Percentiles rank a stretch among this genome's conserved stretches.
Evolutionary conservation across 345 rosid genomes (phyloP).

Genomic region (Kernera saxatilis): DNA sequence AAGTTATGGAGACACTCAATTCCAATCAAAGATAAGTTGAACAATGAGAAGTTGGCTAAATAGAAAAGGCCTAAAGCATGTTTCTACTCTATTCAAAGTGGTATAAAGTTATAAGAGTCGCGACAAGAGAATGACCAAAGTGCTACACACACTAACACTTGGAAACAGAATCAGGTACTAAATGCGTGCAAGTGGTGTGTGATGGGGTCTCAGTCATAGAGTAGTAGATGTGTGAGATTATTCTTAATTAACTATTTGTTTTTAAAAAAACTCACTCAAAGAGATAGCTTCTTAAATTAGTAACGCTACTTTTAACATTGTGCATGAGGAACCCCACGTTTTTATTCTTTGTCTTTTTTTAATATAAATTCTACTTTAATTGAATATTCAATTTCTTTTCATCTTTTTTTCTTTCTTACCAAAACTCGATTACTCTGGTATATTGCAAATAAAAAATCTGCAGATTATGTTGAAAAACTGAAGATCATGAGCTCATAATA

Average conservation of each 20-base stretch:
- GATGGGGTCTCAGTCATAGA: conserved; percentile 14
- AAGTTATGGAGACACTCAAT: conserved; percentile 38
- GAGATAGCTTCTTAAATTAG: conserved; percentile 8
- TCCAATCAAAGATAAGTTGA: conserved; percentile 60
- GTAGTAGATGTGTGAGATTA: conserved; percentile 23
- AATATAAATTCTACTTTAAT: not conserved
- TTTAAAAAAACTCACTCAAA: not conserved
- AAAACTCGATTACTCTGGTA: not conserved
- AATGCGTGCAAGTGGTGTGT: conserved; percentile 26
- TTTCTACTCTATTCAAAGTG: conserved; percentile 20
- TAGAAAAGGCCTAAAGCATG: conserved; percentile 13
- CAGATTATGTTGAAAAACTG: not conserved
- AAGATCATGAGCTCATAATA: not conserved
- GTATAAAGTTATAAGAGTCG: conserved; percentile 21
- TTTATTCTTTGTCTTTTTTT: not conserved
- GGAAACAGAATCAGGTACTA: conserved; percentile 26
- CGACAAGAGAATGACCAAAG: conserved; percentile 28
- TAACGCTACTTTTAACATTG: conserved; percentile 20
- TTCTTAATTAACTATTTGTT: conserved; percentile 13
- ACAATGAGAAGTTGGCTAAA: not conserved
- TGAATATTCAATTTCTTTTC: conserved; percentile 17
- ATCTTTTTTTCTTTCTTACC: not conserved
- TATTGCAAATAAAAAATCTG: not conserved
- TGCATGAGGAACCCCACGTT: conserved; percentile 22
- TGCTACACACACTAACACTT: conserved; percentile 31